Base-by-base conservation (phyloP, 148 eudicot genomes). In the Chenopodium quinoa region DNA sequence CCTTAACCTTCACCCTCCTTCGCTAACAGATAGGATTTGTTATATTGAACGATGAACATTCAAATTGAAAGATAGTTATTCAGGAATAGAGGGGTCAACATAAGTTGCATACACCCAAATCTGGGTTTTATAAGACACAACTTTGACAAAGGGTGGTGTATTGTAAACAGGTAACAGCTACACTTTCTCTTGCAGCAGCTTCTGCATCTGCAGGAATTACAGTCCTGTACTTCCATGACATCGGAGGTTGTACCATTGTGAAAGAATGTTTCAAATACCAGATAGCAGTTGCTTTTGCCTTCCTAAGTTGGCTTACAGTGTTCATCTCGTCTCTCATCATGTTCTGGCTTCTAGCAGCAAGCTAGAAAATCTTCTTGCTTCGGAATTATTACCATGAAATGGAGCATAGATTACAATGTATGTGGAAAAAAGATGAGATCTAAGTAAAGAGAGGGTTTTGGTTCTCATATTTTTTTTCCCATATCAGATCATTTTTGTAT, bases 301-400 rank as follows among this genome's bases (percentile, higher is more conserved):
- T 93, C 74, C 74, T 92, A 44, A 87, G 93, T 73, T 93, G 95
- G 95, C 65, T 92, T 12, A 71, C 90, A 2, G 89, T 85, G 0
- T 86, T 85, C 31, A 73, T 84, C 23, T 93, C 97, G 25, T 88
- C 93, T 47, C 84, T 92, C 27, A 88, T 90, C 82, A 91, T 93
- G 97, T 83, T 93, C 84, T 93, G 93, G 93, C 86, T 91, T 82
- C 86, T 88, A 78, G 95, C 97, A 37, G 89, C 93, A n/a, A 87
- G 86, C 80, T 92, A 89, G 84, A 13, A 52, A 72, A 50, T 68
- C 54, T 75, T 65, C 79, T 64, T 58, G 60, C 44, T 71, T 73
- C 58, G 7, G 52, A 44, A 62, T 50, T 58, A 11, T 46, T 73
- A 71, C 27, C 44, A 67, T 23, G 9, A 13, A 10, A 63, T 17